Conservation (phyloP, 106 monocot species). For the Apostasia shenzhenica region DNA sequence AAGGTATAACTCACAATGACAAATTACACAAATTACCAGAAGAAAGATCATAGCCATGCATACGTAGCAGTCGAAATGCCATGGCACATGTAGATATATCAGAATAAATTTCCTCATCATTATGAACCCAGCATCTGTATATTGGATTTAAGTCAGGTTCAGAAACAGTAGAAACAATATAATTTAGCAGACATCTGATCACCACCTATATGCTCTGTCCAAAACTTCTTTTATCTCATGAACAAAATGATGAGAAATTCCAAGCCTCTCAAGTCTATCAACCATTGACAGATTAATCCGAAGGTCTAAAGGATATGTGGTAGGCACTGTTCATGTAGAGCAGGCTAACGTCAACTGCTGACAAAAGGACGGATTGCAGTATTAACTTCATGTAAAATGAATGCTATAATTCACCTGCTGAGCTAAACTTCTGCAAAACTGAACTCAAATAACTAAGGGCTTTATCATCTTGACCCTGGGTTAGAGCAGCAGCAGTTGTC, state of each 20-base stretch:
- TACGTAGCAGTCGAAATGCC: constrained; percentile 80
- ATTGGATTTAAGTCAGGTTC: constrained; percentile 15
- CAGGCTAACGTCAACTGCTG: too few relatives aligned
- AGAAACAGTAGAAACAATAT: neutral
- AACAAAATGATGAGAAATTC: constrained; percentile 52
- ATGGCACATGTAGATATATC: constrained; percentile 54
- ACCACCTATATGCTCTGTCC: constrained; percentile 69
- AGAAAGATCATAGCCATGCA: constrained; percentile 79
- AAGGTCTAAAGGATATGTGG: constrained; percentile 50
- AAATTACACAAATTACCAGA: constrained; percentile 58
- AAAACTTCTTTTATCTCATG: constrained; percentile 53
- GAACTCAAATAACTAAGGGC: constrained; percentile 47
- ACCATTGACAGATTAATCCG: constrained; percentile 42
- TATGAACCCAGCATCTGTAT: constrained; percentile 65
- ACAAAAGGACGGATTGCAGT: too few relatives aligned
- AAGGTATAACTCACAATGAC: neutral
- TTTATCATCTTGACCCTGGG: constrained; percentile 36
- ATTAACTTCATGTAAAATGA: too few relatives aligned
- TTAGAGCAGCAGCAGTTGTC: constrained; percentile 64
- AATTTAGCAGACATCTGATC: neutral
- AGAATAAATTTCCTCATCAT: constrained; percentile 66
- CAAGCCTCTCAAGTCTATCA: constrained; percentile 65
- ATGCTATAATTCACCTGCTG: constrained; percentile 39
- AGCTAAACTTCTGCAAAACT: constrained; percentile 43
- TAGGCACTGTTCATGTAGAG: constrained; percentile 45